Conservation (phyloP, 2,329 filamentous ascomycete species). For the Aspergillus proliferans region DNA sequence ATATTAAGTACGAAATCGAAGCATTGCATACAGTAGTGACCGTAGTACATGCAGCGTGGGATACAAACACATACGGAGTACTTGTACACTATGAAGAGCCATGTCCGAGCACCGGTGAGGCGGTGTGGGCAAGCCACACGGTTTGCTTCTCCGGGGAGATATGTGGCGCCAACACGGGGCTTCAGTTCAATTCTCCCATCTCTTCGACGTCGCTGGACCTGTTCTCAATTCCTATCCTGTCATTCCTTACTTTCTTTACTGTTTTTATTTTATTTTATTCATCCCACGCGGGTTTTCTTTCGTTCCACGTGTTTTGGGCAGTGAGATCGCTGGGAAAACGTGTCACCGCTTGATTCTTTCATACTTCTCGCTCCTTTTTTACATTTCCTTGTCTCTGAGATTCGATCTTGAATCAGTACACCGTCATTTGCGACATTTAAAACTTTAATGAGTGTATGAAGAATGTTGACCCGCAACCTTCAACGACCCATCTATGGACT, state of each 20-base stretch:
- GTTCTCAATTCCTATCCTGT: conserved; percentile 1
- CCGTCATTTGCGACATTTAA: not conserved
- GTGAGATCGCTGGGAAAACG: not conserved
- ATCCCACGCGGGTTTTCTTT: not conserved
- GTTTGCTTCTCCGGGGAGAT: too few relatives aligned
- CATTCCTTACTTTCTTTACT: not conserved
- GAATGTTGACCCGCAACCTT: conserved; percentile 20
- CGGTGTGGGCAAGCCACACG: not conserved
- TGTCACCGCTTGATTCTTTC: not conserved
- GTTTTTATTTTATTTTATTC: not conserved
- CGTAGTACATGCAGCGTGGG: too few relatives aligned
- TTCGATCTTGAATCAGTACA: not conserved
- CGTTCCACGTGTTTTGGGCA: not conserved
- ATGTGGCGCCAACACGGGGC: not conserved
- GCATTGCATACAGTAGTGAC: too few relatives aligned
- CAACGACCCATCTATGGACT: conserved; percentile 16
- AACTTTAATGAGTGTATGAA: not conserved
- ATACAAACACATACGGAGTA: not conserved
- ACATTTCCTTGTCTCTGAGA: not conserved
- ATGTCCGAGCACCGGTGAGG: not conserved
- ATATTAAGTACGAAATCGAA: too few relatives aligned
- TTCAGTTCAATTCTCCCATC: not conserved
- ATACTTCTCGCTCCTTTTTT: conserved; percentile 9
- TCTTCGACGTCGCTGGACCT: not conserved
- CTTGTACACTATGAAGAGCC: not conserved